Base-by-base conservation (phyloP, 2,329 filamentous ascomycete species). In the Fusarium agapanthi region DNA sequence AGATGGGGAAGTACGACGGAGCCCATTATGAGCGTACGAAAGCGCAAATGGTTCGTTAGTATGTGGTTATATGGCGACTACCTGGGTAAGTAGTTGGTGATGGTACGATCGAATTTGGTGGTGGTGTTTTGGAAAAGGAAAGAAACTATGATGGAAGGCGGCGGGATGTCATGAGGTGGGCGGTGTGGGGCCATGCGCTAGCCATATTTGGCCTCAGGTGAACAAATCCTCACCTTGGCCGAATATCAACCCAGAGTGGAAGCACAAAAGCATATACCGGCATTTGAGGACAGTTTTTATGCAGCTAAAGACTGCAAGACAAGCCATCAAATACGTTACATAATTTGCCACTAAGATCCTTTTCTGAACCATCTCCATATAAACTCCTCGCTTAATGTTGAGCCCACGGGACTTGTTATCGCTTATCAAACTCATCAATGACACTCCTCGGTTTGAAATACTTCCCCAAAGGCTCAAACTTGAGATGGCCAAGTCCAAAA, bases 1-100 rank as follows among this genome's bases (percentile, higher is more conserved):
- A 99, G 89, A 83, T 98, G 95, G 50, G 95, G 95, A 59, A 99
- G 90, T 55, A 97, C 93, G 71, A 98, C 93, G 78, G 95, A 97
- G 77, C 95, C 94, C 87, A 89, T 89, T 16, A 38, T 64, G 37
- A n/a, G 37, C 30, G 20, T 30, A 15, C 24, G 34, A 8, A 7
- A n/a, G 18, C 28, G 30, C 15, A 22, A n/a, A 30, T 6, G 15
- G 22, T 11, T 12, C 15, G 32, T n/a, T 16, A 22, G 24, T 38
- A 12, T 26, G 9, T 28, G 8, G 7, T 53, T 53, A 51, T 18
- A 34, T n/a, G 24, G 13, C n/a, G 48, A 20, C n/a, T 22, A 53
- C 20, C 20, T 53, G 9, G 7, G 20, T 34, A 13, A 12, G 32
- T 30, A n/a, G 7, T 28, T 30, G 32, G 40, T 30, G 38, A 51